phyloP scores from a whole-genome alignment of 2,329 filamentous ascomycete species.

The Exophiala alcalophila region DNA sequence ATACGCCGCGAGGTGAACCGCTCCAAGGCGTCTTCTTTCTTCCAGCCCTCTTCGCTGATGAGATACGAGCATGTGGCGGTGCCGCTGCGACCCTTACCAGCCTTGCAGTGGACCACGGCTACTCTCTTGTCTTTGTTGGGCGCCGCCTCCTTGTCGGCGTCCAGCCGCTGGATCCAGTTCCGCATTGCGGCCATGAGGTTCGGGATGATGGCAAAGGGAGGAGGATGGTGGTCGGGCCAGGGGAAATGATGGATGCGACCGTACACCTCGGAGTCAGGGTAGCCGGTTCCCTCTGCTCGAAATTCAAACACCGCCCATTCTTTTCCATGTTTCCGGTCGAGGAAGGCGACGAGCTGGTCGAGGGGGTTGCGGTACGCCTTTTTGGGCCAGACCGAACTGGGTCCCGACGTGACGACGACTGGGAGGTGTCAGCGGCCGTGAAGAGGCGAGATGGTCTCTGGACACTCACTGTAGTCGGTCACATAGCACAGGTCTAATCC shows the following conservation, averaged over 20 bases:
- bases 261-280: slow-evolving; percentile 87
- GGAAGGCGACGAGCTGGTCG: slow-evolving; percentile 78
- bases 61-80: slow-evolving; percentile 85
- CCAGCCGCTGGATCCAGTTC: slow-evolving; percentile 69
- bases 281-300: slow-evolving; percentile 91
- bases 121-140: slow-evolving; percentile 56
- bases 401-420: slow-evolving; percentile 76
- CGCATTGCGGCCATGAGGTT: slow-evolving; percentile 89
- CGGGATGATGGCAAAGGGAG: slow-evolving; percentile 84
- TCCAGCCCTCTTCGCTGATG: slow-evolving; percentile 79
- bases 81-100: slow-evolving; percentile 89
- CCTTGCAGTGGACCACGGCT: slow-evolving; percentile 93
- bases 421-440: slow-evolving; percentile 16
- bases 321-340: slow-evolving; percentile 77
- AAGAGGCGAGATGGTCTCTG: background rate
- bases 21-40: slow-evolving; percentile 59
- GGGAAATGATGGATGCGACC: slow-evolving; percentile 84
- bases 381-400: slow-evolving; percentile 83
- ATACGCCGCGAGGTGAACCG: slow-evolving; percentile 80
- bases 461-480: slow-evolving; percentile 62
- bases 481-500: slow-evolving; percentile 95
- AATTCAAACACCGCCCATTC: slow-evolving; percentile 99
- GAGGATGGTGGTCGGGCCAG: slow-evolving; percentile 95
- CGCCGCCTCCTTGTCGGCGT: slow-evolving; percentile 37
- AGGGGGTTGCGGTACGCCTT: slow-evolving; percentile 92